These are phyloP conservation scores for Lentinus brumalis DNA, from an alignment of 768 basidiomycete genomes.

Conservation along the genomic window DNA sequence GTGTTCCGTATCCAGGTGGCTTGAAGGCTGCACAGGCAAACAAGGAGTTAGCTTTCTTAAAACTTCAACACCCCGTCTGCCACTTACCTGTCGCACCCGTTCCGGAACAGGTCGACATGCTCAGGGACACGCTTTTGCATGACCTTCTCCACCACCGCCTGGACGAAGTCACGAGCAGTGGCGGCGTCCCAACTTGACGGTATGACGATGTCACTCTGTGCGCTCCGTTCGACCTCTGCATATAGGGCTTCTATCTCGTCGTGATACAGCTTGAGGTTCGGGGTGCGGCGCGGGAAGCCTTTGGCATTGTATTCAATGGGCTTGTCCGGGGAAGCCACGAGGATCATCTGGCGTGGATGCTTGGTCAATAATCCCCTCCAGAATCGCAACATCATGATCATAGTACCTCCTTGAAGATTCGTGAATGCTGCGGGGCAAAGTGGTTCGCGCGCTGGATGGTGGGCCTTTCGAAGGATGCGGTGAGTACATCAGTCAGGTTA, in stretches of 20 bases:
- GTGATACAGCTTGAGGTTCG: slow-evolving; percentile 21
- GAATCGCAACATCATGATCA: too few relatives aligned
- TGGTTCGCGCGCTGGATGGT: slow-evolving; percentile 39
- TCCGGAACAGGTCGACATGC: slow-evolving; percentile 24
- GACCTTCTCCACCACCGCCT: slow-evolving; percentile 19
- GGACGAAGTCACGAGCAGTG: slow-evolving; percentile 14
- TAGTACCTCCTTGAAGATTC: slow-evolving; percentile 32
- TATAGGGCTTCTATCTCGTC: slow-evolving; percentile 25
- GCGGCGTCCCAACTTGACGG: slow-evolving; percentile 18
- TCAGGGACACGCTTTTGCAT: slow-evolving; percentile 12
- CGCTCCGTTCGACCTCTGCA: slow-evolving; percentile 19
- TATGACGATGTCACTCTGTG: slow-evolving; percentile 18
- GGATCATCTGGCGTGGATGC: slow-evolving; percentile 9
- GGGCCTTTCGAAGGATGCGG: slow-evolving; percentile 27
- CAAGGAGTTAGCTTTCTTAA: not conserved
- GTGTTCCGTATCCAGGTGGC: slow-evolving; percentile 37
- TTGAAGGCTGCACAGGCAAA: slow-evolving; percentile 24
- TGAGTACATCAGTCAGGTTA: not conserved
- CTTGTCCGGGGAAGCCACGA: slow-evolving; percentile 13
- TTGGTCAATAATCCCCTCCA: not conserved
- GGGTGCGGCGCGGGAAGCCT: slow-evolving; percentile 29
- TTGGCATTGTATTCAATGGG: slow-evolving; percentile 21
- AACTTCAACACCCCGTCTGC: not conserved
- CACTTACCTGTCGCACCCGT: slow-evolving; percentile 26
- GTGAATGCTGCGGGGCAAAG: slow-evolving; percentile 41